Conservation (phyloP, 352 stramenopile species). For the Thalassiosira mediterranea region DNA sequence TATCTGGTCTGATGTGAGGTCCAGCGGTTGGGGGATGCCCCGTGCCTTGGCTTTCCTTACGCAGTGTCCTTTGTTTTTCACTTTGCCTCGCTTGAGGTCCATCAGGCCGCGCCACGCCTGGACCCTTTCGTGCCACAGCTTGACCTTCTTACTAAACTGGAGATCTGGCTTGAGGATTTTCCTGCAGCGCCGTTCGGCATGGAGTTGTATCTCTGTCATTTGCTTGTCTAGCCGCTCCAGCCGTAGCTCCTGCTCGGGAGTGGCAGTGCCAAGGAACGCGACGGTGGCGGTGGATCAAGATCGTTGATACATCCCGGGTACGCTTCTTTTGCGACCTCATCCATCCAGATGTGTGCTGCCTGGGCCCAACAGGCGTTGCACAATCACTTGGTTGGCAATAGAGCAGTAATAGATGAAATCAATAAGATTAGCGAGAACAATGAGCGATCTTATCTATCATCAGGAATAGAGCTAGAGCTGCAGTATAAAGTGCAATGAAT, state of each 20-base stretch:
- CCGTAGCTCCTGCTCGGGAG: background rate
- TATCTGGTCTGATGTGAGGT: background rate
- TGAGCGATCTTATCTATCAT: no score
- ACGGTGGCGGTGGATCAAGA: no score
- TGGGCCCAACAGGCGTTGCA: no score
- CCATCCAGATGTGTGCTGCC: no score
- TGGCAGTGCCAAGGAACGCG: no score
- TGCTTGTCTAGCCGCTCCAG: background rate
- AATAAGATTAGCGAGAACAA: no score
- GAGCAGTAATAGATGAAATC: no score
- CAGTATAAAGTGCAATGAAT: no score
- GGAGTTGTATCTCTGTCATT: constrained; percentile 8
- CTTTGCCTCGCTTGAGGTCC: background rate
- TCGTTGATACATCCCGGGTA: no score
- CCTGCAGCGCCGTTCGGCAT: constrained; percentile 19
- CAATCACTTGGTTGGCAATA: no score
- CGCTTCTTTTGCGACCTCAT: no score
- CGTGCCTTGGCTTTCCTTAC: background rate
- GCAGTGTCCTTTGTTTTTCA: background rate
- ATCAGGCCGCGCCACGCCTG: background rate
- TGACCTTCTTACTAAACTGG: constrained; percentile 9
- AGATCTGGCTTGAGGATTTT: constrained; percentile 33
- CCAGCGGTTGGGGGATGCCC: background rate
- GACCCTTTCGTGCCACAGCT: constrained; percentile 23
- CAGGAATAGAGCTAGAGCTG: no score